phyloP scores from a whole-genome alignment of 2,329 filamentous ascomycete species.

The Exophiala bonariae region DNA sequence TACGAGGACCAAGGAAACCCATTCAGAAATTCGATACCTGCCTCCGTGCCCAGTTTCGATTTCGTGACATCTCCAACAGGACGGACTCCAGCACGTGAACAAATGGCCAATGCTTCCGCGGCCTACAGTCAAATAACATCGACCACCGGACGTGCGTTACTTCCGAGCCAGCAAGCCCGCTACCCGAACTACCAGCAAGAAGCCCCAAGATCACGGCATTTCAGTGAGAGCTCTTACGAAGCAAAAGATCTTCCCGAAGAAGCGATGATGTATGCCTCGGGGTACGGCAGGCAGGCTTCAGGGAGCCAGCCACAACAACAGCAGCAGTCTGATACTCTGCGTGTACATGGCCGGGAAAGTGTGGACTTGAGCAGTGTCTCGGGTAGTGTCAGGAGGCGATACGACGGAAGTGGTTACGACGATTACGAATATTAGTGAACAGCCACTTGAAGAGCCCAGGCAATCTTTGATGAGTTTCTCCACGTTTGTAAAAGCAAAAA shows the following conservation, averaged over 20 bases:
- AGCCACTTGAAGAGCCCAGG: not conserved
- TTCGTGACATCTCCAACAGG: constrained; percentile 17
- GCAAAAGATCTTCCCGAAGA: constrained; percentile 15
- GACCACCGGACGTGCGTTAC: constrained; percentile 30
- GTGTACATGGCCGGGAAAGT: constrained; percentile 25
- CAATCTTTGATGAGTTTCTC: too few relatives aligned
- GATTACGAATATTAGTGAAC: constrained; percentile 20
- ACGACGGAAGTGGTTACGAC: constrained; percentile 32
- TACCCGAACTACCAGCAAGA: constrained; percentile 20
- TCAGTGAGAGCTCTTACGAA: constrained; percentile 16
- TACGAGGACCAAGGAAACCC: constrained; percentile 28
- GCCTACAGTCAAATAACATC: constrained; percentile 15
- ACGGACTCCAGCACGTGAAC: constrained; percentile 16
- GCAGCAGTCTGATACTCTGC: constrained; percentile 30
- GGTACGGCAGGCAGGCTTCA: constrained; percentile 5
- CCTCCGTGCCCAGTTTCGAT: constrained; percentile 25
- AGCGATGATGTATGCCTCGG: constrained; percentile 14
- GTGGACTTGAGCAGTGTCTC: constrained; percentile 27
- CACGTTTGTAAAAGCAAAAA: too few relatives aligned
- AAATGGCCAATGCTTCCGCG: constrained; percentile 17
- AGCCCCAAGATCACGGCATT: constrained; percentile 6
- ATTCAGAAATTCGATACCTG: constrained; percentile 26
- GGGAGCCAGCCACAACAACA: not conserved
- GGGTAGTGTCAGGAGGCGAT: constrained; percentile 30
- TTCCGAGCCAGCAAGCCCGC: constrained; percentile 34